phyloP scores from a whole-genome alignment of 164 flowering plant genomes.

The Kingdonia uniflora region DNA sequence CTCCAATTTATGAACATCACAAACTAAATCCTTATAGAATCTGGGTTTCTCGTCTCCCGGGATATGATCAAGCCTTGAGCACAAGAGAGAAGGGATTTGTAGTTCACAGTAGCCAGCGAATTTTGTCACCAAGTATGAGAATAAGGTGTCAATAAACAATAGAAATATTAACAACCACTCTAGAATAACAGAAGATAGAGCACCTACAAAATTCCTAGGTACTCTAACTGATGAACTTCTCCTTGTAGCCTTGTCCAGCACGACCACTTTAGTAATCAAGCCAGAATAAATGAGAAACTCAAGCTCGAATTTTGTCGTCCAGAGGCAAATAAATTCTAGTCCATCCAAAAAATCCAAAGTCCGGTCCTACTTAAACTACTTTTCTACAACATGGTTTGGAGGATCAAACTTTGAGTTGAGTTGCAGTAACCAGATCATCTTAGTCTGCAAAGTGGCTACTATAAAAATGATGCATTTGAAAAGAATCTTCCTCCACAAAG shows the following conservation, averaged over 20 bases:
- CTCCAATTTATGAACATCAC: conserved; percentile 43
- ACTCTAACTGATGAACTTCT: conserved; percentile 17
- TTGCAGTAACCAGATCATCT: no score
- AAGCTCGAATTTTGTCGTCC: neutral
- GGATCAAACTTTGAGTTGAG: no score
- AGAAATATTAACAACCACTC: conserved; percentile 53
- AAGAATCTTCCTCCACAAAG: no score
- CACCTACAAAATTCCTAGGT: conserved; percentile 18
- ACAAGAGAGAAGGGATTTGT: conserved; percentile 41
- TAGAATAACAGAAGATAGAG: conserved; percentile 32
- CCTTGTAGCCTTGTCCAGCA: conserved; percentile 32
- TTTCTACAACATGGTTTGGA: no score
- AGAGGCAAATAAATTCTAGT: conserved; percentile 7
- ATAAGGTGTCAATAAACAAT: conserved; percentile 31
- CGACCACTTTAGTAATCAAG: conserved; percentile 5
- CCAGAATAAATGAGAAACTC: neutral
- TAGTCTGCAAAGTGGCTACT: no score
- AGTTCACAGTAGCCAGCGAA: conserved; percentile 38
- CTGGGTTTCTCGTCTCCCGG: conserved; percentile 27
- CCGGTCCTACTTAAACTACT: conserved; percentile 1
- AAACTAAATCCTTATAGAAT: conserved; percentile 26
- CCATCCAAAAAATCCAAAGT: conserved; percentile 2
- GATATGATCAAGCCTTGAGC: conserved; percentile 43
- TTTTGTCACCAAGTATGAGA: conserved; percentile 30
- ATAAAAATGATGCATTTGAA: no score